These are phyloP conservation scores for Gautieria morchelliformis DNA, from an alignment of 768 basidiomycete species.

Conservation along the genomic window DNA sequence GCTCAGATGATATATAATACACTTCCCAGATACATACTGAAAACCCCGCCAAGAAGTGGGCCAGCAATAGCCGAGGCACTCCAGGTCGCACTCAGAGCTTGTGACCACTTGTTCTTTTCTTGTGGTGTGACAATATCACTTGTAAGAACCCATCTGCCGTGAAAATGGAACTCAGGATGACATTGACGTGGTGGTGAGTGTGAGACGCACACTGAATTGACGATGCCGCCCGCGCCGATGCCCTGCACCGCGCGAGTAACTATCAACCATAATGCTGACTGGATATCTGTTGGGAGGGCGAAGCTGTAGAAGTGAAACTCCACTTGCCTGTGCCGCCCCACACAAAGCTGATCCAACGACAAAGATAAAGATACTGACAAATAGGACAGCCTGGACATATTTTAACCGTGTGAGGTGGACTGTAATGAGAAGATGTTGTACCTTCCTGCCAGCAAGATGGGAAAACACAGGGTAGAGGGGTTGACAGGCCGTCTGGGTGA, in stretches of 20 bases:
- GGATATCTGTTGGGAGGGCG: constrained; percentile 12
- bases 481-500: constrained; percentile 80
- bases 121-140: constrained; percentile 70
- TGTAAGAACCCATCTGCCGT: constrained; percentile 61
- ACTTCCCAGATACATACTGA: constrained; percentile 38
- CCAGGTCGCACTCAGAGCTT: constrained; percentile 79
- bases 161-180: not conserved
- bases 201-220: constrained; percentile 46
- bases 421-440: constrained; percentile 19
- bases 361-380: constrained; percentile 65
- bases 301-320: constrained; percentile 9
- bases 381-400: constrained; percentile 48
- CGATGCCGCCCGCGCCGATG: constrained; percentile 81
- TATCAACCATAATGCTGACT: constrained; percentile 52
- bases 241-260: constrained; percentile 58
- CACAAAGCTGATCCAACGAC: constrained; percentile 72
- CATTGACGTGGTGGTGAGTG: not conserved
- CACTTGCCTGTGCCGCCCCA: constrained; percentile 57
- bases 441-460: constrained; percentile 74
- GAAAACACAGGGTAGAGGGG: constrained; percentile 75
- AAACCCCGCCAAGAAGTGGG: constrained; percentile 72
- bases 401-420: constrained; percentile 3
- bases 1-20: constrained; percentile 2
- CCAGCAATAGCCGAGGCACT: constrained; percentile 79
- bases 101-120: constrained; percentile 73